These are phyloP conservation scores for Alternaria brassicae DNA, from an alignment of 2,329 filamentous ascomycete genomes.

Conservation along the genomic window DNA sequence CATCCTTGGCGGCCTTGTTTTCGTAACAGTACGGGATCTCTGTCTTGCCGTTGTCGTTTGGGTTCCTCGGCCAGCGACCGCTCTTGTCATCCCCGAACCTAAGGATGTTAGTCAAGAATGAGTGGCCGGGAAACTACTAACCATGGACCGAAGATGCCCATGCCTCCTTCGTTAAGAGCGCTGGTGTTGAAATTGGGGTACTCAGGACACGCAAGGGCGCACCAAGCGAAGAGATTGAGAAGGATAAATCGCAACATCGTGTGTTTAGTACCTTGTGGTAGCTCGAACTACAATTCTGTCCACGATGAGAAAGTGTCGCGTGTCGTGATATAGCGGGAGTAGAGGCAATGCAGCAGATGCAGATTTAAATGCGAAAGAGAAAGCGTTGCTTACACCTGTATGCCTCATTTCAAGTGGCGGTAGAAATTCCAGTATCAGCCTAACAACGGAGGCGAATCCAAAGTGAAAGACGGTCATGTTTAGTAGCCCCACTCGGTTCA, in stretches of 20 bases:
- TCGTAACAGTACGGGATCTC: not conserved
- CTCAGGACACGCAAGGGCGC: not conserved
- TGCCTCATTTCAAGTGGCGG: not conserved
- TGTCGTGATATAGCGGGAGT: not conserved
- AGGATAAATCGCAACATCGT: not conserved
- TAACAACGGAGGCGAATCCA: not conserved
- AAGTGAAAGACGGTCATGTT: not conserved
- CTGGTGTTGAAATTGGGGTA: not conserved
- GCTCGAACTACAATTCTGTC: no score
- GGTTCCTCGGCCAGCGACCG: constrained; percentile 1
- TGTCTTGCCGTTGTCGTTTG: not conserved
- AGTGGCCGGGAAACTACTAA: not conserved
- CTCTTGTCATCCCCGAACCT: constrained; percentile 5
- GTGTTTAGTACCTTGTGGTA: not conserved
- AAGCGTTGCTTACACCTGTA: no score
- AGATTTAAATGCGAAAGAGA: no score
- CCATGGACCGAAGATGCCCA: not conserved
- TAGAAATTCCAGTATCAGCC: not conserved
- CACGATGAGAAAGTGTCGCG: not conserved
- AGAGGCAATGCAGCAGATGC: not conserved
- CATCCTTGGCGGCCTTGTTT: not conserved
- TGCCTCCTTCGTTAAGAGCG: not conserved
- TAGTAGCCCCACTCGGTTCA: not conserved
- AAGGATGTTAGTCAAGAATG: not conserved
- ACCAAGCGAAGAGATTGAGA: not conserved